Conservation (phyloP, 2,329 filamentous ascomycete genomes). For the Plectosphaerella cucumerina region DNA sequence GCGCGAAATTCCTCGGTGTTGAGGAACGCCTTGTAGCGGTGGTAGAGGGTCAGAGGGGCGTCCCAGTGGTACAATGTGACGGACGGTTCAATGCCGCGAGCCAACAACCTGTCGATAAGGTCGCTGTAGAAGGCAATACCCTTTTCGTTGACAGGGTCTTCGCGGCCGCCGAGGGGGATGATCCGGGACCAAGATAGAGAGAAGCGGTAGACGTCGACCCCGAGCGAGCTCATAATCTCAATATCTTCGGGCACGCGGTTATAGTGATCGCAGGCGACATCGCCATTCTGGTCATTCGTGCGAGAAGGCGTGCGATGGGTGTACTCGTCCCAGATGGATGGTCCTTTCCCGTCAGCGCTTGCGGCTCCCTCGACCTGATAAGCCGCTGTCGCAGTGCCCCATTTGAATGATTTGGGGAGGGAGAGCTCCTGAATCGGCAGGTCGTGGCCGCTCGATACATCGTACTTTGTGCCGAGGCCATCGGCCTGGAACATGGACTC, state of each 20-base stretch:
- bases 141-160: slow-evolving; percentile 58
- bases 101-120: slow-evolving; percentile 55
- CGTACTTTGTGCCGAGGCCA: background rate
- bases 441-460: background rate
- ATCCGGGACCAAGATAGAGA: slow-evolving; percentile 64
- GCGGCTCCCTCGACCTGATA: slow-evolving; percentile 40
- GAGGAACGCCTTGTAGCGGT: slow-evolving; percentile 30
- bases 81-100: slow-evolving; percentile 54
- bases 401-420: slow-evolving; percentile 23
- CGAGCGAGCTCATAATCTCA: slow-evolving; percentile 51
- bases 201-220: slow-evolving; percentile 59
- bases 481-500: slow-evolving; percentile 2
- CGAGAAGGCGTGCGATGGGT: slow-evolving; percentile 34
- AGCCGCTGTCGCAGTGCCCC: slow-evolving; percentile 37
- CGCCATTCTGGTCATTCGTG: slow-evolving; percentile 37
- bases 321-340: slow-evolving; percentile 38
- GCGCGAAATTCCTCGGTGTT: slow-evolving; percentile 23
- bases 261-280: slow-evolving; percentile 42
- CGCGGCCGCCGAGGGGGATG: slow-evolving; percentile 58
- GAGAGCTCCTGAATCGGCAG: background rate
- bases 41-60: slow-evolving; percentile 28
- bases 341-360: slow-evolving; percentile 30
- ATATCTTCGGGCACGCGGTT: slow-evolving; percentile 48
- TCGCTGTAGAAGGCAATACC: slow-evolving; percentile 57
- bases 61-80: slow-evolving; percentile 66